Percentiles rank a stretch among this genome's conserved stretches.
Evolutionary conservation across 202 grass and related monocot genomes (phyloP).

Genomic region (Carex arenaria): DNA sequence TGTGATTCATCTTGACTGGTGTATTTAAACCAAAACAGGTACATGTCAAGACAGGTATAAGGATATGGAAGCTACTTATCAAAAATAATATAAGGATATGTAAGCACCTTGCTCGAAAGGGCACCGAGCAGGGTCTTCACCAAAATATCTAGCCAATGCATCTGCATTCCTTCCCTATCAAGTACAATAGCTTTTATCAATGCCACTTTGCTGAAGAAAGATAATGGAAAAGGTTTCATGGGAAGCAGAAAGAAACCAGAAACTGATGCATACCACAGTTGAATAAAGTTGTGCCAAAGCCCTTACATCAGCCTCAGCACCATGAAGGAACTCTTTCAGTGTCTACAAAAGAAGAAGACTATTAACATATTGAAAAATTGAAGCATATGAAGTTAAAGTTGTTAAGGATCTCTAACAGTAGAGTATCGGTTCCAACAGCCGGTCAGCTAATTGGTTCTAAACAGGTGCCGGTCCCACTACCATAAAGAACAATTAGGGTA

Average conservation of each 20-base stretch:
- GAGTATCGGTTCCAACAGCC: background rate
- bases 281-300: conserved; percentile 90
- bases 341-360: conserved; percentile 51
- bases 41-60: background rate
- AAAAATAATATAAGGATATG: conserved; percentile 7
- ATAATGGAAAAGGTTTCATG: conserved; percentile 18
- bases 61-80: background rate
- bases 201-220: conserved; percentile 18
- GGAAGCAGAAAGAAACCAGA: conserved; percentile 2
- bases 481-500: background rate
- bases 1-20: background rate
- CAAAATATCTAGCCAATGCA: conserved; percentile 98
- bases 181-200: conserved; percentile 12
- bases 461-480: background rate
- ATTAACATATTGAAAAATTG: background rate
- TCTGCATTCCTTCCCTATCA: conserved; percentile 92
- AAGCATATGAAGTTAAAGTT: background rate
- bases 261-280: conserved; percentile 61
- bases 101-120: conserved; percentile 91
- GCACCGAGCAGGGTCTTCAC: conserved; percentile 86
- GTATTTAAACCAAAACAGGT: background rate
- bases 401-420: background rate
- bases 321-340: conserved; percentile 75
- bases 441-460: background rate
- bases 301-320: conserved; percentile 91